These are phyloP conservation scores for Chlamydomonas schloesseri DNA, from an alignment of 139 green algal genomes.

Conservation along the genomic window DNA sequence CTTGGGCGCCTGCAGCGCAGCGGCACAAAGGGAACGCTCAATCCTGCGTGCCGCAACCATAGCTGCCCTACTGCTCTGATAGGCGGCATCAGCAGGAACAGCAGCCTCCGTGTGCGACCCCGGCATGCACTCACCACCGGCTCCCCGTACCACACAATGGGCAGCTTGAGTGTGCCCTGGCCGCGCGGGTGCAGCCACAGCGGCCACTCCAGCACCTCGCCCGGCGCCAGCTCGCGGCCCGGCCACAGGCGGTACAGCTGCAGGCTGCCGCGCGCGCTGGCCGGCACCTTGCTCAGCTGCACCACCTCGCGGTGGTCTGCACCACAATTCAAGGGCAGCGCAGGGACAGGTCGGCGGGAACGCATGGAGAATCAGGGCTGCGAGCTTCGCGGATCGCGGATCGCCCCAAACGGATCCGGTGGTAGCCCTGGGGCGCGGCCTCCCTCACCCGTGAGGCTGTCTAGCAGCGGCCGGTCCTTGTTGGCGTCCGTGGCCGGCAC, in stretches of 20 bases:
- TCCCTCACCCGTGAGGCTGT: constrained; percentile 28
- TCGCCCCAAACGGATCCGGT: no score
- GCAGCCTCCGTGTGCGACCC: neutral
- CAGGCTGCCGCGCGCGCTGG: neutral
- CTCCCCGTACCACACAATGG: constrained; percentile 70
- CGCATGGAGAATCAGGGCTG: no score
- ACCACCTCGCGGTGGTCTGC: constrained; percentile 27
- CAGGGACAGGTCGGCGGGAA: no score
- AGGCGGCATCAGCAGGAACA: no score
- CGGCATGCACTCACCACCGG: constrained; percentile 43
- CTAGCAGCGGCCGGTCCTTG: constrained; percentile 27
- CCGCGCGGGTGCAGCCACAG: constrained; percentile 70
- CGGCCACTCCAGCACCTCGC: constrained; percentile 55
- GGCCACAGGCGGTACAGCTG: constrained; percentile 44
- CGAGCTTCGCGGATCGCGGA: no score
- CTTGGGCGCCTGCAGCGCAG: constrained; percentile 27
- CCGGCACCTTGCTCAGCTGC: neutral
- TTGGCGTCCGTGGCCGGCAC: constrained; percentile 30
- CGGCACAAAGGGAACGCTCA: neutral
- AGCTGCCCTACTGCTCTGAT: no score
- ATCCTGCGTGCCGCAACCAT: no score
- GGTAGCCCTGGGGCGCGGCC: no score
- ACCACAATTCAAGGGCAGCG: no score
- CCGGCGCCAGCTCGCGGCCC: constrained; percentile 46
- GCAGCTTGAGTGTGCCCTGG: constrained; percentile 53